Conservation (phyloP, 306 rosid species). For the Pachyrhizus erosus region DNA sequence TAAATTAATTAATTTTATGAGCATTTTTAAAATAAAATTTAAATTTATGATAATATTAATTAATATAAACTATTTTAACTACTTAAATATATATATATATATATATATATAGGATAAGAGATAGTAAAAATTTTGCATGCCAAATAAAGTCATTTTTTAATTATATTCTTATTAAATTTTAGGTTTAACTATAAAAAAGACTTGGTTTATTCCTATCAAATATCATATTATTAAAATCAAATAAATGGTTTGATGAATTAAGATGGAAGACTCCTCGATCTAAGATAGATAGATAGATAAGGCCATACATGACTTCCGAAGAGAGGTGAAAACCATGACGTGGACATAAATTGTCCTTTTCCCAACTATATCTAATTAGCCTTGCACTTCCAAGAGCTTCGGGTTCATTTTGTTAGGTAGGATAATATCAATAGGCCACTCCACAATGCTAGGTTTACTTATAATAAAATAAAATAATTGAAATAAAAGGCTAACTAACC, state of each 20-base stretch:
- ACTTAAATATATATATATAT: too few species aligned
- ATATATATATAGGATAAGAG: too few species aligned
- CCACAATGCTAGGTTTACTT: constrained; percentile 24
- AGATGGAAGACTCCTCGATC: not conserved
- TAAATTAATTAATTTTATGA: too few species aligned
- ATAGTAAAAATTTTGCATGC: too few species aligned
- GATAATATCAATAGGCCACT: constrained; percentile 18
- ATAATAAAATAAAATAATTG: not conserved
- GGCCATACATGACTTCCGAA: constrained; percentile 15
- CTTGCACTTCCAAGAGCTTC: constrained; percentile 56
- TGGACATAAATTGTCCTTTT: constrained; percentile 61
- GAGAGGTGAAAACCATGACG: constrained; percentile 50
- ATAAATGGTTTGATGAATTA: constrained; percentile 10
- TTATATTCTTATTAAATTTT: too few species aligned
- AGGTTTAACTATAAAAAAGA: too few species aligned
- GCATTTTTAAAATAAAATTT: too few species aligned
- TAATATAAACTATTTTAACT: too few species aligned
- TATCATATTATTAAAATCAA: not conserved
- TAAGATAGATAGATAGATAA: constrained; percentile 5
- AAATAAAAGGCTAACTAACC: not conserved
- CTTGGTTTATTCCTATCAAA: too few species aligned
- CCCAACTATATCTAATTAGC: constrained; percentile 32
- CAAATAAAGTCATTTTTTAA: too few species aligned
- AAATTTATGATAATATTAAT: too few species aligned
- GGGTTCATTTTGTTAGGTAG: constrained; percentile 55